These are phyloP conservation scores for Penicillium chermesinum DNA, from an alignment of 495 filamentous ascomycete species.

Conservation along the genomic window DNA sequence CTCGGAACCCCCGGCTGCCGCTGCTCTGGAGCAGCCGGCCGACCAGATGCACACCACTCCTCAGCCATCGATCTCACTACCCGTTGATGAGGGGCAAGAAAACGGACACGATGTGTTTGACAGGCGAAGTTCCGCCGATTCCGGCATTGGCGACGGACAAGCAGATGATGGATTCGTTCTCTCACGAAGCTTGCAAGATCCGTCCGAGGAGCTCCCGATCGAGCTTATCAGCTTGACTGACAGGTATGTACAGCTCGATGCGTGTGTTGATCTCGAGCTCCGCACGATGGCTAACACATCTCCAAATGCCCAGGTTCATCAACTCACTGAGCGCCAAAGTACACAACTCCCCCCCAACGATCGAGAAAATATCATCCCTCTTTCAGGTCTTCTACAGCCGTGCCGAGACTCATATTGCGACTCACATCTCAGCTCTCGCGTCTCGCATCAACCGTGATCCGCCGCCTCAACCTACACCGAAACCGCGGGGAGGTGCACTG, in stretches of 20 bases:
- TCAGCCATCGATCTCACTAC: slow-evolving; percentile 19
- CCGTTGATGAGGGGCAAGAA: slow-evolving; percentile 28
- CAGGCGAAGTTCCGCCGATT: slow-evolving; percentile 46
- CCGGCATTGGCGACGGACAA: slow-evolving; percentile 46
- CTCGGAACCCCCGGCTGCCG: slow-evolving; percentile 36
- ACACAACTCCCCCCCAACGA: slow-evolving; percentile 74
- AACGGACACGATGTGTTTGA: slow-evolving; percentile 43
- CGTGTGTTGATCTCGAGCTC: neutral
- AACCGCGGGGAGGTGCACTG: slow-evolving; percentile 14
- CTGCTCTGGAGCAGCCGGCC: slow-evolving; percentile 52
- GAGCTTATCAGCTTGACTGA: slow-evolving; percentile 87
- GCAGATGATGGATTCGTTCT: slow-evolving; percentile 39
- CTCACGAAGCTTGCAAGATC: slow-evolving; percentile 50
- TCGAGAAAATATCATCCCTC: slow-evolving; percentile 75
- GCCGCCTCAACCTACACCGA: slow-evolving; percentile 45
- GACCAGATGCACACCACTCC: slow-evolving; percentile 33
- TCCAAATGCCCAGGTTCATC: slow-evolving; percentile 61
- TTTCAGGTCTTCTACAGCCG: slow-evolving; percentile 93
- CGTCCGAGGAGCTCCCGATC: slow-evolving; percentile 83
- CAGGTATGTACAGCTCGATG: slow-evolving; percentile 46
- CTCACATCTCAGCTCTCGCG: slow-evolving; percentile 78
- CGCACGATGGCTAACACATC: neutral
- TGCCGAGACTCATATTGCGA: slow-evolving; percentile 77
- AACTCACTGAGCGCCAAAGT: slow-evolving; percentile 85
- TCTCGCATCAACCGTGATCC: slow-evolving; percentile 64